Evolutionary conservation across 352 stramenopile species (phyloP).

Genomic region (Globisporangium recalcitrans): DNA sequence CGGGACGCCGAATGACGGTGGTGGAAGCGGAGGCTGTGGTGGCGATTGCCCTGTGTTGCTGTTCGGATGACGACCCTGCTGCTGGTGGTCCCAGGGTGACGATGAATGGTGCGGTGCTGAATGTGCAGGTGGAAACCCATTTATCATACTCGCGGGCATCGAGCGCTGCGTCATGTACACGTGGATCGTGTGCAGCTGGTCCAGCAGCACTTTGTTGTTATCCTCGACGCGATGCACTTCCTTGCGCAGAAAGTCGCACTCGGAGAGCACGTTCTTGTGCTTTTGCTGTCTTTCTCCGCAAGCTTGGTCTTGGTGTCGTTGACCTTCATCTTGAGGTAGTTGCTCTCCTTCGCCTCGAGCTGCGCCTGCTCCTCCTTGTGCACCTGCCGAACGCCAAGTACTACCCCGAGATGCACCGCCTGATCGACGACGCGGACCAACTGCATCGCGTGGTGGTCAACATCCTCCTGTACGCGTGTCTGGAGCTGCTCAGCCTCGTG

Average conservation of each 20-base stretch:
- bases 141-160: slow-evolving; percentile 17
- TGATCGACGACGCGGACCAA: no score
- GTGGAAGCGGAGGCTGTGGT: not conserved
- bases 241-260: slow-evolving; percentile 46
- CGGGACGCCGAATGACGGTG: not conserved
- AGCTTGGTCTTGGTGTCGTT: slow-evolving; percentile 44
- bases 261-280: slow-evolving; percentile 29
- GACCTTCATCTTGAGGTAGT: slow-evolving; percentile 54
- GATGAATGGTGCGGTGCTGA: not conserved
- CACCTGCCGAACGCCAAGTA: no score
- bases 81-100: not conserved
- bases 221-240: slow-evolving; percentile 49
- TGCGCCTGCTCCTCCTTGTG: slow-evolving; percentile 16
- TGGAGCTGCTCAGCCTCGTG: no score
- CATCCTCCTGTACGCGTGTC: no score
- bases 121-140: not conserved
- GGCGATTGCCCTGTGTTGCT: not conserved
- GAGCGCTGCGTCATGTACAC: slow-evolving; percentile 51
- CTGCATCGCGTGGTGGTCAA: no score
- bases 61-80: not conserved
- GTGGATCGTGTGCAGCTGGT: slow-evolving; percentile 53
- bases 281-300: slow-evolving; percentile 33
- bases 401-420: no score
- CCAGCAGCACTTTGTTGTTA: slow-evolving; percentile 55
- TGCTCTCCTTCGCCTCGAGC: slow-evolving; percentile 45